Evolutionary conservation across 306 rosid genomes (phyloP).

Genomic region (Canavalia ensiformis): DNA sequence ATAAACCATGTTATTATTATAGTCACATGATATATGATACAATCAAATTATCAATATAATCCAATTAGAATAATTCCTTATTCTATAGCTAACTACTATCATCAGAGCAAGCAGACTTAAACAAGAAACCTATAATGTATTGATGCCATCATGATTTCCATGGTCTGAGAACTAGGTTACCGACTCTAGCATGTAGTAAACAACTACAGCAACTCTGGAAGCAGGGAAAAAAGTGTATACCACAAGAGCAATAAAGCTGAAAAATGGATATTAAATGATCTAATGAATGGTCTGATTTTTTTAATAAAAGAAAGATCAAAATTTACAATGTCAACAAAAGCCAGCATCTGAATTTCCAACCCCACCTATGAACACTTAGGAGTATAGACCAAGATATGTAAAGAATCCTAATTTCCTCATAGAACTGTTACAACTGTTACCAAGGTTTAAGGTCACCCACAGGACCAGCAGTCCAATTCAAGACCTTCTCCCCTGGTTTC

Average conservation of each 20-base stretch:
- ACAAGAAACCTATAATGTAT: constrained; percentile 22
- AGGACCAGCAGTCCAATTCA: constrained; percentile 98
- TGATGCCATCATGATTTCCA: constrained; percentile 29
- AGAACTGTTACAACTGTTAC: constrained; percentile 54
- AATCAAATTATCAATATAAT: constrained; percentile 5
- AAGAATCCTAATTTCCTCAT: constrained; percentile 43
- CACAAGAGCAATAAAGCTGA: constrained; percentile 17
- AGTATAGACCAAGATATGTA: constrained; percentile 33
- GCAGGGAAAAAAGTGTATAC: background rate
- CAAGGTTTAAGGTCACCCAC: constrained; percentile 90
- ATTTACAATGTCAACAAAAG: constrained; percentile 52
- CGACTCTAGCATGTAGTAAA: constrained; percentile 8
- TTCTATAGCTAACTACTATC: constrained; percentile 1
- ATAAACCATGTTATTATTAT: constrained; percentile 4
- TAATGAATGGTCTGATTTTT: constrained; percentile 22
- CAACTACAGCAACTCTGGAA: constrained; percentile 6
- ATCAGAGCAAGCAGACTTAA: constrained; percentile 18
- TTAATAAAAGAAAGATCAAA: constrained; percentile 12
- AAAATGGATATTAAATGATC: constrained; percentile 40
- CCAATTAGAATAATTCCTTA: background rate
- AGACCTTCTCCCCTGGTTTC: constrained; percentile 70
- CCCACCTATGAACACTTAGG: constrained; percentile 50
- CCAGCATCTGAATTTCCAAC: constrained; percentile 34
- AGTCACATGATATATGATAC: constrained; percentile 10
- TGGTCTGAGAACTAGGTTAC: constrained; percentile 7